A percentile compares a stretch with the other conserved stretches of the same genome.
These are phyloP conservation scores for Pestalotiopsis sp. DNA, from an alignment of 2,329 filamentous ascomycete species.

Conservation along the genomic window DNA sequence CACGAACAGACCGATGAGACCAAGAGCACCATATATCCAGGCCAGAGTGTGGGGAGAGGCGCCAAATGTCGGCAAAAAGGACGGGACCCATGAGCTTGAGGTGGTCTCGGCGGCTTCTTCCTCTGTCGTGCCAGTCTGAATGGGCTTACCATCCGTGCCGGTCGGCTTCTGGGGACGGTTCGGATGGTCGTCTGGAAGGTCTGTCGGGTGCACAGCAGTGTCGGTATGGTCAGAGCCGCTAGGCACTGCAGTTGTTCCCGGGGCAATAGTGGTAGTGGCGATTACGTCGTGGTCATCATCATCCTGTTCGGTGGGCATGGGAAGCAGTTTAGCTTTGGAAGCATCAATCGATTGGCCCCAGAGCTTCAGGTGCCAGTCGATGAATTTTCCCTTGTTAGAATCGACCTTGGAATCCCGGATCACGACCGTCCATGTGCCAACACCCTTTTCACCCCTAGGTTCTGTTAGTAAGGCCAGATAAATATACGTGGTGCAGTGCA, in stretches of 20 bases:
- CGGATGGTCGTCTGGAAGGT: slow-evolving; percentile 63
- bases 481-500: neutral
- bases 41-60: slow-evolving; percentile 84
- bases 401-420: slow-evolving; percentile 86
- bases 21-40: slow-evolving; percentile 89
- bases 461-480: neutral
- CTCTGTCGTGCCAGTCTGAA: slow-evolving; percentile 32
- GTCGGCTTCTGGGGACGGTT: slow-evolving; percentile 60
- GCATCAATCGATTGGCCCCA: slow-evolving; percentile 89
- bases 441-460: slow-evolving; percentile 78
- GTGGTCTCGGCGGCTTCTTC: slow-evolving; percentile 36
- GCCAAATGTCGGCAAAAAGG: slow-evolving; percentile 87
- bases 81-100: slow-evolving; percentile 73
- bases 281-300: slow-evolving; percentile 78
- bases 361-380: slow-evolving; percentile 91
- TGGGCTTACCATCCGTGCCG: slow-evolving; percentile 30
- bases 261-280: slow-evolving; percentile 44
- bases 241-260: slow-evolving; percentile 65
- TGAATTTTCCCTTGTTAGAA: slow-evolving; percentile 74
- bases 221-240: slow-evolving; percentile 45
- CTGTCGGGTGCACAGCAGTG: slow-evolving; percentile 36
- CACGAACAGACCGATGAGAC: slow-evolving; percentile 86
- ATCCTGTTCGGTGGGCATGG: slow-evolving; percentile 81
- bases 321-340: slow-evolving; percentile 71
- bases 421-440: slow-evolving; percentile 89